Evolutionary conservation across 352 stramenopile genomes (phyloP), one percentile per base, ranked within the genome.

Genomic region (Poterioochromonas sp.): DNA sequence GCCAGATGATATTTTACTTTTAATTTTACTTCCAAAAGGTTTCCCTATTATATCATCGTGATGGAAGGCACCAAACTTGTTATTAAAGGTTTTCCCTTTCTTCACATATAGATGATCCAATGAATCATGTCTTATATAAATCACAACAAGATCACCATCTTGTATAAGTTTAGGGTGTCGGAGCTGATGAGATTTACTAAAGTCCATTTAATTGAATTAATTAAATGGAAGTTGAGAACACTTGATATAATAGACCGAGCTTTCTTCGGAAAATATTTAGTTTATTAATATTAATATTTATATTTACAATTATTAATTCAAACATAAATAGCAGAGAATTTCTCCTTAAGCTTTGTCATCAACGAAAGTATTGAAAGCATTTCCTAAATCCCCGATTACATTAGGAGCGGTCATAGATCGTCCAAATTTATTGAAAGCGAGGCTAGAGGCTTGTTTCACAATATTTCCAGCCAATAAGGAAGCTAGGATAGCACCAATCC

Each of bases 41-140:
- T 93, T 86, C 47, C 90, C 91, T 79, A 96, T 90, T 83, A 97
- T 95, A 83, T 97, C 93, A 82, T 97, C 89, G 86, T 99, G 95
- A 84, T 95, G 88, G 84, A 99, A 99, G 53, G 92, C 88, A 44
- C 95, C 95, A 80, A 98, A 94, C 43, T 92, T 90, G 86, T 98
- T 98, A 79, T 92, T 90, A 83, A 97, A 97, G 39, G 97, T 93
- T 53, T 88, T 88, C 79, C 90, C 86, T n/a, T 83, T 81, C 81
- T 90, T 91, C 39, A 93, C 87, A 83, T 97, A 97, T 78, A 92
- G 92, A 86, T 97, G 97, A 47, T 92, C 94, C 53, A 98, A 84
- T 79, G 89, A 92, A 80, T 95, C 92, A 86, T 97, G 93, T 76
- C 88, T 93, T 86, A 97, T 92, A 82, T 97, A 98, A 32, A 99